Conservation (phyloP, 495 filamentous ascomycete genomes). For the Tuber borchii region DNA sequence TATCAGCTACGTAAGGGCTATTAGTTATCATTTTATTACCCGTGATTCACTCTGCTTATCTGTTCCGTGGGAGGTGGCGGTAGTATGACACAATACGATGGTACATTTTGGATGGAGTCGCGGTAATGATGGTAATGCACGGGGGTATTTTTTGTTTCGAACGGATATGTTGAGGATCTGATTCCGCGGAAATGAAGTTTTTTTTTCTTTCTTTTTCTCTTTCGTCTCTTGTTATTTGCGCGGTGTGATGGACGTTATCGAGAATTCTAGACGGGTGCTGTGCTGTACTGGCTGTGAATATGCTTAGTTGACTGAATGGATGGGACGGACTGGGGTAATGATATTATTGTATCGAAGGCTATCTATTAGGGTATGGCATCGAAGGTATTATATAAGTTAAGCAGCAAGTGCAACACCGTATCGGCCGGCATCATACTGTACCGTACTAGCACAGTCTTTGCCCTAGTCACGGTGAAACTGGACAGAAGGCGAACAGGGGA, state of each 20-base stretch:
- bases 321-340: neutral
- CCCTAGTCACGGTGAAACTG: neutral
- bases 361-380: no score
- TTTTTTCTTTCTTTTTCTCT: neutral
- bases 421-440: neutral
- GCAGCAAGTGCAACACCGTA: neutral
- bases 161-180: neutral
- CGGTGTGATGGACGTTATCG: no score
- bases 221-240: no score
- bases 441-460: neutral
- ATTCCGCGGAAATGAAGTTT: neutral
- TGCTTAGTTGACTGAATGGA: neutral
- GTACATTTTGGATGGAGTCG: neutral
- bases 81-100: neutral
- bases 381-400: no score
- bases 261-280: neutral
- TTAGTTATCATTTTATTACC: neutral
- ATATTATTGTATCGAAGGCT: neutral
- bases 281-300: neutral
- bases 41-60: neutral
- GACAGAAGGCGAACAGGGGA: neutral
- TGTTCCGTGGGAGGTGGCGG: neutral
- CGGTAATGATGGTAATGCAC: neutral
- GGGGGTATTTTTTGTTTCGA: neutral
- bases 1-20: neutral